phyloP scores from a whole-genome alignment of 805 yeast species.

The Blastobotrys americana region DNA sequence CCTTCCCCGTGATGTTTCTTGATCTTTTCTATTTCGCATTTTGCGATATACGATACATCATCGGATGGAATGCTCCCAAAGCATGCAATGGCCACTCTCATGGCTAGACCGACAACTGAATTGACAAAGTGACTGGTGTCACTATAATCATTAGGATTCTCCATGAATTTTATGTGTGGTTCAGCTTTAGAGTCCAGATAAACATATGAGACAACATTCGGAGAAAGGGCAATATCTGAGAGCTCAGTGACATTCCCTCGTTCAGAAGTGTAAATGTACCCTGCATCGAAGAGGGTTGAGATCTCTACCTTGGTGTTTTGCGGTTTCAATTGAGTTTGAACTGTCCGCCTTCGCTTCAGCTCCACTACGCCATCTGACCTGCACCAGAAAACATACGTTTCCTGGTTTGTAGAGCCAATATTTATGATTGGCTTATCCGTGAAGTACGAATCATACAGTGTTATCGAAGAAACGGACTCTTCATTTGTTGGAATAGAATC shows the following conservation, averaged over 20 bases:
- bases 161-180: slow-evolving; percentile 17
- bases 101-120: slow-evolving; percentile 52
- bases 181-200: slow-evolving; percentile 11
- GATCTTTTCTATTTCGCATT: slow-evolving; percentile 34
- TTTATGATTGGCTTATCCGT: slow-evolving; percentile 11
- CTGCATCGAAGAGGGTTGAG: slow-evolving; percentile 18
- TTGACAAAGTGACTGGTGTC: slow-evolving; percentile 9
- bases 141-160: slow-evolving; percentile 4
- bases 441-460: slow-evolving; percentile 9
- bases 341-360: slow-evolving; percentile 10
- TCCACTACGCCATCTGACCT: slow-evolving; percentile 17
- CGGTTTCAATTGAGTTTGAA: slow-evolving; percentile 4
- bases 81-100: slow-evolving; percentile 62
- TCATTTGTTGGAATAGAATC: slow-evolving; percentile 9
- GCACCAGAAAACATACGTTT: slow-evolving; percentile 11
- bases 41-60: slow-evolving; percentile 56
- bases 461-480: slow-evolving; percentile 8
- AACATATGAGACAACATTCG: slow-evolving; percentile 27
- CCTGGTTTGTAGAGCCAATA: slow-evolving; percentile 12
- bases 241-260: neutral
- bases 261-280: slow-evolving; percentile 8
- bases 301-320: slow-evolving; percentile 12
- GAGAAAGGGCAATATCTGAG: slow-evolving; percentile 27
- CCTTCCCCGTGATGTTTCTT: slow-evolving; percentile 10
- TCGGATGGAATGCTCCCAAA: slow-evolving; percentile 61